Conservation (phyloP, 139 green algal species). For the Tetratostichococcus sp. region DNA sequence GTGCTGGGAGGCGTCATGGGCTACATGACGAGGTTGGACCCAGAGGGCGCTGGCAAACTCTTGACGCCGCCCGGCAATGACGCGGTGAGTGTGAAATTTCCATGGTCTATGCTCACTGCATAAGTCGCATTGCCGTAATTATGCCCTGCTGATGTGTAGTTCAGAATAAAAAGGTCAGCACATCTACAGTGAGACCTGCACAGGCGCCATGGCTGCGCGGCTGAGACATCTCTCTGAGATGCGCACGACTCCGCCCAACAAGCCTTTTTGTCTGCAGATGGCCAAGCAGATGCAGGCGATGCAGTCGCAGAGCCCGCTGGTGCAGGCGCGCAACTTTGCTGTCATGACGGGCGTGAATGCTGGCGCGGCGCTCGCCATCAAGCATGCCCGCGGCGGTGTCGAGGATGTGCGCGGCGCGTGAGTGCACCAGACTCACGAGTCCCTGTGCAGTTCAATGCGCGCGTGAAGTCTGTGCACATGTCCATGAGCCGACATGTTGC, state of each 20-base stretch:
- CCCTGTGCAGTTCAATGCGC: no score
- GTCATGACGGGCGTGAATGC: constrained; percentile 91
- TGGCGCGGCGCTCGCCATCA: constrained; percentile 65
- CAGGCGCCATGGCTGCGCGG: no score
- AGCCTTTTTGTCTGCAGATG: constrained; percentile 24
- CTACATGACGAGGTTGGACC: constrained; percentile 51
- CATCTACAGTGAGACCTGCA: no score
- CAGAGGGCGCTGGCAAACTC: constrained; percentile 11
- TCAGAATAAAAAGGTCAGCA: no score
- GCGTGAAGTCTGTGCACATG: no score
- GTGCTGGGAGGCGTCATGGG: constrained; percentile 74
- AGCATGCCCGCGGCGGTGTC: constrained; percentile 55
- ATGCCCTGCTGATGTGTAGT: no score
- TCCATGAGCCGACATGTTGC: no score
- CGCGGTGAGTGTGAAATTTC: no score
- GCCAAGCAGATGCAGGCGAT: constrained; percentile 42
- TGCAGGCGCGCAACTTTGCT: constrained; percentile 86
- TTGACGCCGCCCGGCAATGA: constrained; percentile 4
- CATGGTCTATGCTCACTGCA: no score
- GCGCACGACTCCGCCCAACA: no score
- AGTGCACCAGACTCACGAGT: constrained; percentile 20
- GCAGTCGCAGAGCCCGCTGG: constrained; percentile 61
- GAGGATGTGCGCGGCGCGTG: constrained; percentile 75
- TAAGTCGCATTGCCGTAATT: no score
- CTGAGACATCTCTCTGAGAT: no score